Conservation (phyloP, 129 eudicot species). For the Scalesia atractyloides region DNA sequence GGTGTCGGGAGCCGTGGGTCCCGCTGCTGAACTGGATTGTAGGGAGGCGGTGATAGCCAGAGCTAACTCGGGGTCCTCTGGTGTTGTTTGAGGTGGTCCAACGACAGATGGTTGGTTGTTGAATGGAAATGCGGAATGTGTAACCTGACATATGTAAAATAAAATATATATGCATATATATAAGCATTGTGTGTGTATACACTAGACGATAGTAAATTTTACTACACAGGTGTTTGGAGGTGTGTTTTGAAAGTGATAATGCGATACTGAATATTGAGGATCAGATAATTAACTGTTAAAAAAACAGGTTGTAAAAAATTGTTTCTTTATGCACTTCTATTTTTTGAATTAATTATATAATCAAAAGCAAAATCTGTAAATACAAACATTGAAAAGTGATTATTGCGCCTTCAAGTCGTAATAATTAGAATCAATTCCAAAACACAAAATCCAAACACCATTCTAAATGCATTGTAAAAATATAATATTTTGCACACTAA, state of each 20-base stretch:
- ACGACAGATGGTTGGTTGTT: slow-evolving; percentile 40
- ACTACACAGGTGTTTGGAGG: too few relatives aligned
- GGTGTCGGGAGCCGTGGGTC: slow-evolving; percentile 32
- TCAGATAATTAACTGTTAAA: too few relatives aligned
- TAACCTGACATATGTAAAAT: slow-evolving; percentile 50
- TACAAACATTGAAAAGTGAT: neutral
- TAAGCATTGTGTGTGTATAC: neutral
- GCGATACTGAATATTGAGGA: too few relatives aligned
- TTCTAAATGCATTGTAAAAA: neutral
- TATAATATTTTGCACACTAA: neutral
- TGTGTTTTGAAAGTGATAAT: too few relatives aligned
- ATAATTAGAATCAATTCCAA: neutral
- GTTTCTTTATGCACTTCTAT: too few relatives aligned
- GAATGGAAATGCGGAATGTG: slow-evolving; percentile 57
- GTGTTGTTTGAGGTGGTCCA: slow-evolving; percentile 51
- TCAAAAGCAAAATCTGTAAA: neutral
- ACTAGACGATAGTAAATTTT: too few relatives aligned
- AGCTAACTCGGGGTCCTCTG: slow-evolving; percentile 61
- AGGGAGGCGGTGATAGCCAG: slow-evolving; percentile 78
- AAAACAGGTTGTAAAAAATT: too few relatives aligned
- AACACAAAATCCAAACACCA: slow-evolving; percentile 4
- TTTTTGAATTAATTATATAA: too few relatives aligned
- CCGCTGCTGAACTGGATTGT: slow-evolving; percentile 45
- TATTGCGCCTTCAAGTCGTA: neutral
- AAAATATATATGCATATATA: slow-evolving; percentile 11